Base-by-base conservation (phyloP, 148 eudicot species). In the Dysphania ambrosioides region DNA sequence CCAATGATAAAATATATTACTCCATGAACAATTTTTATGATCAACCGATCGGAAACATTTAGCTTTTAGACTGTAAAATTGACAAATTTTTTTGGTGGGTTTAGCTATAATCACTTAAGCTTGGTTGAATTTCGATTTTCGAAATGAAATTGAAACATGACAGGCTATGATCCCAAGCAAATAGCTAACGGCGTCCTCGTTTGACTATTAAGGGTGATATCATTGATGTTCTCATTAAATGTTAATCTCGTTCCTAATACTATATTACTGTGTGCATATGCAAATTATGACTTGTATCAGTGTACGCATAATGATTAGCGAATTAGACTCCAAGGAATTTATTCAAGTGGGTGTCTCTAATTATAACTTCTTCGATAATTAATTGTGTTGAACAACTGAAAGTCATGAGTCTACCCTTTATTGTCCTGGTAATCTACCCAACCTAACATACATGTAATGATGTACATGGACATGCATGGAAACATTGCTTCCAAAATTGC, bases 191-290 rank as follows among this genome's bases (percentile, higher is more conserved):
- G 66, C 71, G 79, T 77, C 70, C 44, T 70, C 71, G 41, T 63
- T 77, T 77, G 75, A 77, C 80, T 29, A 30, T 3, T 51, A n/a
- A 64, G 16, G 75, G 44, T 49, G 73, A 77, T 58, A 70, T 51
- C 75, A 77, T 71, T 73, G 64, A 61, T 53, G 73, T 77, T 55
- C 31, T 77, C 75, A 77, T 77, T 77, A 71, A 72, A 66, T 77
- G 42, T 29, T 35, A 53, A 73, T 44, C 75, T 71, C 57, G 53
- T 38, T 29, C 34, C 23, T 31, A 77, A 77, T 71, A 71, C 32
- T 62, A 70, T 77, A 77, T 51, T 49, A 32, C 19, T 57, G 58
- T 24, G n/a, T 44, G 70, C 65, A 61, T 70, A 60, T 61, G 47
- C 62, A 70, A 61, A 71, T 49, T 70, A 42, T 34, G 19, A 49